These are phyloP conservation scores for Boletus subparvulus DNA, from an alignment of 768 basidiomycete genomes.

Conservation along the genomic window DNA sequence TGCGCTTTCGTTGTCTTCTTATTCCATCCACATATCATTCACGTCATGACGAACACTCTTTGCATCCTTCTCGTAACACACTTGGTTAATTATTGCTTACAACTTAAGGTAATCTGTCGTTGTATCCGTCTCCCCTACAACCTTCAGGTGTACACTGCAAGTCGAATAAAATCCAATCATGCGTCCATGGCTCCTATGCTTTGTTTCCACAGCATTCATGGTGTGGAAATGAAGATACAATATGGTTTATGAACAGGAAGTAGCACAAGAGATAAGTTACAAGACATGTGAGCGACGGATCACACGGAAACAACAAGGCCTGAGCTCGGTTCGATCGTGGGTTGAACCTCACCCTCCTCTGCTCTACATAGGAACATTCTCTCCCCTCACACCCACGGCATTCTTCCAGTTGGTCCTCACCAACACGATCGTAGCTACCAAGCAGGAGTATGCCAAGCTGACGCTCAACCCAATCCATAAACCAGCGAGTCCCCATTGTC, in stretches of 20 bases:
- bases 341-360: neutral
- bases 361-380: neutral
- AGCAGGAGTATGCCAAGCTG: constrained; percentile 22
- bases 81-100: constrained; percentile 23
- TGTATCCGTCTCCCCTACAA: constrained; percentile 19
- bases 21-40: constrained; percentile 25
- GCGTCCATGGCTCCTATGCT: neutral
- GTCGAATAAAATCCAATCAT: constrained; percentile 11
- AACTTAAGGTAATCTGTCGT: constrained; percentile 24
- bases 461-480: constrained; percentile 23
- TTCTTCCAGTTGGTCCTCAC: constrained; percentile 20
- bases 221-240: neutral
- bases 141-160: constrained; percentile 18
- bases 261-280: neutral
- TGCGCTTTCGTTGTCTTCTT: constrained; percentile 9
- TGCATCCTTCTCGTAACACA: constrained; percentile 17
- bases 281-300: neutral
- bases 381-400: neutral
- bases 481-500: constrained; percentile 25
- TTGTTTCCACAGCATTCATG: neutral
- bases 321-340: neutral
- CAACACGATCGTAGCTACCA: constrained; percentile 20
- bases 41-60: constrained; percentile 16
- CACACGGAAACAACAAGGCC: neutral
- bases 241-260: too few species aligned